A percentile compares a stretch with the other conserved stretches of the same genome.
Conservation (phyloP, 208 protist species). For the Leishmania gerbilli region DNA sequence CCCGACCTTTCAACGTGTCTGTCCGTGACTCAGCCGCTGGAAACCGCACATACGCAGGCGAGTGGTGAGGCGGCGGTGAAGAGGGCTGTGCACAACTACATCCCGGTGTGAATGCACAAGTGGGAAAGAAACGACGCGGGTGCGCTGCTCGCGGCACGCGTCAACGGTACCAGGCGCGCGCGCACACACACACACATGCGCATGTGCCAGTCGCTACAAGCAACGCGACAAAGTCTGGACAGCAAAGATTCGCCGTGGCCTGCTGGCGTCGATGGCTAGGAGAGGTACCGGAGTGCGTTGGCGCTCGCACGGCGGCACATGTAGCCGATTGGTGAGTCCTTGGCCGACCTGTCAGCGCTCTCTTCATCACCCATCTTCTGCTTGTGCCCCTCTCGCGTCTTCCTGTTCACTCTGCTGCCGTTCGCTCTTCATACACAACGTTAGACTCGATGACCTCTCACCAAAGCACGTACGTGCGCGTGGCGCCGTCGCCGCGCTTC, state of each 20-base stretch:
- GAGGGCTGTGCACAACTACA: neutral
- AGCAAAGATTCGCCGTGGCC: neutral
- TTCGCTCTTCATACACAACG: neutral
- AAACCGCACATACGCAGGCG: neutral
- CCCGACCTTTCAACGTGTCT: neutral
- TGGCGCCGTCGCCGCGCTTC: conserved; percentile 33
- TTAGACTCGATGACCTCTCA: neutral
- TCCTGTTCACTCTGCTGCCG: neutral
- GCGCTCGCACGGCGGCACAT: neutral
- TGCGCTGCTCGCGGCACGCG: neutral
- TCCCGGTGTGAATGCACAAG: neutral
- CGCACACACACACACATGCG: neutral
- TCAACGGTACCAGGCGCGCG: neutral
- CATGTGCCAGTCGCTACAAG: neutral
- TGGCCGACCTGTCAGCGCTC: neutral
- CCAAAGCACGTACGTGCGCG: conserved; percentile 25
- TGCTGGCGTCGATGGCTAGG: neutral
- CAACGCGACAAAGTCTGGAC: neutral
- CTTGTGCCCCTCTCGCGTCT: neutral
- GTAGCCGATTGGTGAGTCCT: neutral
- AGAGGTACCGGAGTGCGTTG: neutral
- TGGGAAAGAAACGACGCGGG: neutral
- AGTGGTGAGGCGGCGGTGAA: neutral
- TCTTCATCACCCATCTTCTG: neutral
- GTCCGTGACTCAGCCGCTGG: neutral